Base-by-base conservation (phyloP, 805 yeast species). In the Clavispora santaluciae region DNA sequence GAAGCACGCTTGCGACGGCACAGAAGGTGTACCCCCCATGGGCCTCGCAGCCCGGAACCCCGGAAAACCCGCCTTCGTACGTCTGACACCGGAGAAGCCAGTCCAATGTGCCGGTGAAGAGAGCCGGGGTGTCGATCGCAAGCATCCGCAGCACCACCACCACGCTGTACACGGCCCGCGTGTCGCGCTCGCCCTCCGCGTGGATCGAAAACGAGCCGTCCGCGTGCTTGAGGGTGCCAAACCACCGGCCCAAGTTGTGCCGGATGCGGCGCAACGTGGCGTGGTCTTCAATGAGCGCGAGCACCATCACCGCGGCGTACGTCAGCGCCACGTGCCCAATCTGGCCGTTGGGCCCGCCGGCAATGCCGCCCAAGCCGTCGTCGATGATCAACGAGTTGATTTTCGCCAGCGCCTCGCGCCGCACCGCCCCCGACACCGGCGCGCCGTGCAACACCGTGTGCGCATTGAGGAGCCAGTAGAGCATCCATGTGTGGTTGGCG, bases 21-120 rank as follows among this genome's bases (percentile, higher is more conserved):
- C 99, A 93, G 60, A 78, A 93, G 0, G 98, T 79, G 59, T 93
- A 95, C 1, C 99, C 99, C 2, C 97, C 99, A 58, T 93, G 99
- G 0, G 98, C 97, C 61, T 93, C 99, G 5, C 74, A 70, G 15
- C 59, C 59, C 0, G 95, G 93, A 16, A 72, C 70, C 1, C 95
- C 96, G 1, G 90, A 88, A 63, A 91, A 86, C 0, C 99, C 99
- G 18, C 99, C 99, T 64, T 95, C 99, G 57, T 75, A 90, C 0
- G 91, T 86, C 61, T 93, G 99, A 52, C 96, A 88, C 10, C 57
- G 49, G 0, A 63, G 51, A 11, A 93, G 50, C 81, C 89, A 91
- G 11, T 73, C 75, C 2, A 68, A 66, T 0, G 79, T 72, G 5
- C 76, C 77, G 12, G 63, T 64, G 0, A 63, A 48, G 7, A 93